Evolutionary conservation across 73 alveolate genomes (phyloP), one percentile per base, ranked within the genome.

Genomic region (Uronychia setigera): DNA sequence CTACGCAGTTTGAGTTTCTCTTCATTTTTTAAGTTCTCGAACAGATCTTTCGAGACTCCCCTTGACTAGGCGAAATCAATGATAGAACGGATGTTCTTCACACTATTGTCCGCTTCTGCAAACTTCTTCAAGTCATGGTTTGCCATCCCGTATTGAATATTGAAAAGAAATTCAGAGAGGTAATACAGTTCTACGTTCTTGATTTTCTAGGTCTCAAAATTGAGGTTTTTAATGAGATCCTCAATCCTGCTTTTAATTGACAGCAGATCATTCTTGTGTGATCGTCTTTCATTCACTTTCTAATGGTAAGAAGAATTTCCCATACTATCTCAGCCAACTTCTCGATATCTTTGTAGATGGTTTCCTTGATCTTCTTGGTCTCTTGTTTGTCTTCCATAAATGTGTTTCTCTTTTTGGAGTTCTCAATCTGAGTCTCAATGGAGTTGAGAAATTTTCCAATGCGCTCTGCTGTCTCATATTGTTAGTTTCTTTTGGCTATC

Each of bases 61-160:
- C 88, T 35, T 1, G 80, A 25, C 11, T 84, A 35, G 0, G 92
- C 82, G 29, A 32, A 78, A 35, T 86, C n/a, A n/a, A n/a, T n/a
- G n/a, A n/a, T n/a, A n/a, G n/a, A n/a, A n/a, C 87, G 32, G 87
- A 82, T 88, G 75, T 76, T 35, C 74, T 77, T 88, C 34, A 81
- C 35, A 27, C 76, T 67, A 19, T 84, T 79, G 35, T 86, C 58
- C 0, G 86, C 86, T 80, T 67, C 83, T 1, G 94, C 82, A 14
- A 88, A 76, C 77, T 82, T 87, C 74, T 82, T 75, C 1, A 88
- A 83, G 32, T 81, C 87, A 57, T 74, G 84, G 80, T 88, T 88
- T 14, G 94, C 94, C 25, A 81, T 34, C 0, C 94, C 94, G 76
- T 81, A 88, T 58, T 88, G 77, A 33, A 78, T 31, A 60, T 88